These are phyloP conservation scores for Sedum album DNA, from an alignment of 164 flowering plant genomes.

Conservation along the genomic window DNA sequence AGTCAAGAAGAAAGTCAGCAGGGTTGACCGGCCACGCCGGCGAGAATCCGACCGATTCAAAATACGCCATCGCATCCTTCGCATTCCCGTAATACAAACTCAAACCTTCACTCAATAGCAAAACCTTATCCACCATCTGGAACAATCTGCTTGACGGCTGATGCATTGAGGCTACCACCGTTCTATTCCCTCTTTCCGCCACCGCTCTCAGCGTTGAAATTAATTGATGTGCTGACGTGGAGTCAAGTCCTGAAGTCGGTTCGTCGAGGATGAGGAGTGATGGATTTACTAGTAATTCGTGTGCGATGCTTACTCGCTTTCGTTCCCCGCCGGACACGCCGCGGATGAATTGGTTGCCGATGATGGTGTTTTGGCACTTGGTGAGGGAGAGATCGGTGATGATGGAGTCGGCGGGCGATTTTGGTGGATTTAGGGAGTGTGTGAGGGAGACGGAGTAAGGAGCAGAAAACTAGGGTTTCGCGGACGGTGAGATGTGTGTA, in stretches of 20 bases:
- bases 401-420: constrained; percentile 47
- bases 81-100: constrained; percentile 64
- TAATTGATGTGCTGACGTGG: constrained; percentile 70
- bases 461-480: constrained; percentile 69
- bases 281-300: constrained; percentile 80
- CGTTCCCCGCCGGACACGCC: constrained; percentile 91
- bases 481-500: constrained; percentile 84
- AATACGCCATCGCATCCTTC: constrained; percentile 55
- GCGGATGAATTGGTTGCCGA: constrained; percentile 60
- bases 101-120: constrained; percentile 65
- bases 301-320: constrained; percentile 74
- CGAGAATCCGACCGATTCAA: constrained; percentile 51
- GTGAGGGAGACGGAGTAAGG: constrained; percentile 57
- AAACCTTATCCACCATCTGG: constrained; percentile 60
- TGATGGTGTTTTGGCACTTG: constrained; percentile 62
- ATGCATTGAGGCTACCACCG: constrained; percentile 71
- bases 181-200: constrained; percentile 55
- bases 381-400: constrained; percentile 58
- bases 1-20: constrained; percentile 88
- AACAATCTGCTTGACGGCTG: constrained; percentile 85
- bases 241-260: constrained; percentile 89
- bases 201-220: constrained; percentile 37
- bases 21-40: constrained; percentile 83
- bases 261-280: constrained; percentile 73
- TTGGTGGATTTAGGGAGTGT: constrained; percentile 29